Conservation (phyloP, 106 monocot genomes). For the Dioscorea zingiberensis region DNA sequence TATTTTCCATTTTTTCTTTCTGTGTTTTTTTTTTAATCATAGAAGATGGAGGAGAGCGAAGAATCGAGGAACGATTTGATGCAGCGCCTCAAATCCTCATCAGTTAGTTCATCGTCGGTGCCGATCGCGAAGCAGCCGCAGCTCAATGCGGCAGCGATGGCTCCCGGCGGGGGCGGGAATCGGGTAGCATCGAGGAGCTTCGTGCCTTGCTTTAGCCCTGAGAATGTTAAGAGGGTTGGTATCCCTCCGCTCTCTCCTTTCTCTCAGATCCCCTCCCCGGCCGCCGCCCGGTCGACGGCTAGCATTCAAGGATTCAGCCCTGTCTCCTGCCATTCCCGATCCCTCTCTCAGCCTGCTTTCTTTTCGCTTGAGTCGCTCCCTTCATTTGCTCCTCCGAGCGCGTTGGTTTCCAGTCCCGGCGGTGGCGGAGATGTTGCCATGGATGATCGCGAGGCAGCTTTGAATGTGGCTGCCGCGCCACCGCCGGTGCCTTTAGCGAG, state of each 20-base stretch:
- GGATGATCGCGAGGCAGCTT: conserved; percentile 27
- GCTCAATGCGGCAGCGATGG: background rate
- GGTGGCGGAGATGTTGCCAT: conserved; percentile 21
- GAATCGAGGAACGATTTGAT: background rate
- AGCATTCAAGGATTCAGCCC: conserved; percentile 4
- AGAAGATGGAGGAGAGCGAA: background rate
- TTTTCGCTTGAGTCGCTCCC: conserved; percentile 47
- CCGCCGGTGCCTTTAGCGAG: background rate
- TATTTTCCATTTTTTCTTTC: background rate
- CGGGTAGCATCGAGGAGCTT: background rate
- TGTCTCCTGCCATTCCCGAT: conserved; percentile 35
- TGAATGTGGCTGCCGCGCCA: background rate
- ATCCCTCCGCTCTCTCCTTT: conserved; percentile 40
- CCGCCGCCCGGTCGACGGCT: conserved; percentile 23
- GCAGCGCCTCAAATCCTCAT: background rate
- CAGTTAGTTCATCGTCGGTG: background rate
- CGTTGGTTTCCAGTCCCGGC: conserved; percentile 12
- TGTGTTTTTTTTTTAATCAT: no score
- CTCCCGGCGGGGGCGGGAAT: background rate
- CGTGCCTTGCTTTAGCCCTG: background rate
- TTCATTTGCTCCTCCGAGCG: conserved; percentile 11
- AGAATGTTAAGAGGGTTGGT: conserved; percentile 30
- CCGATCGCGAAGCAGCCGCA: background rate
- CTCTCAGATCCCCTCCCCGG: conserved; percentile 6
- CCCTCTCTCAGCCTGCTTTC: conserved; percentile 64